Evolutionary conservation across 2,329 filamentous ascomycete species (phyloP), one percentile per base, ranked within the genome.

Genomic region (Apiospora hydei): DNA sequence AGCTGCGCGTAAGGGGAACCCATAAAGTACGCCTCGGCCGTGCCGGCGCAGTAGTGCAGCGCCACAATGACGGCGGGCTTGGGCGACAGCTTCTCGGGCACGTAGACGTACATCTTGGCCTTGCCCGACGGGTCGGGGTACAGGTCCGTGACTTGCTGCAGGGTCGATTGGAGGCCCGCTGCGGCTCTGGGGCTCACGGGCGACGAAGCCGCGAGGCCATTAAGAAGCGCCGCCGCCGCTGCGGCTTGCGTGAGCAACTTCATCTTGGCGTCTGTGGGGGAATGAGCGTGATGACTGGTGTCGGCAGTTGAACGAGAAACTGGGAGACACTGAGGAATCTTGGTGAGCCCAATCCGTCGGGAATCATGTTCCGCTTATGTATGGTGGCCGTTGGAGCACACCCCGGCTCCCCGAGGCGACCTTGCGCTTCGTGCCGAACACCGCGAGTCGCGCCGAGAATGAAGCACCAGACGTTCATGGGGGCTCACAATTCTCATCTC

Each of bases 1-100:
- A 83, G 79, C 51, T 77, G 76, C 14, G 83, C 84, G 77, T 89
- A 91, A 0, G 85, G 86, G 0, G 84, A 85, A 51, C 81, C 81
- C 14, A 73, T 76, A 81, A 85, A 88, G 78, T 86, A 89, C 1
- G 83, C 84, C 70, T 81, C 76, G 0, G 85, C 88, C 0, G 84
- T 85, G 51, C 87, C 87, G 4, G 80, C 80, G 82, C 88, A 90
- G 81, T 86, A 89, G 81, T 90, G 85, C 72, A 87, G 81, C 8
- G 85, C 87, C 13, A 89, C 84, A 24, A 89, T 80, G 71, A 89
- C 80, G n/a, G 84, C 81, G 0, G 87, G 87, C 13, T 81, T 84
- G 0, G 76, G 70, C 4, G 80, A 79, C 13, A 85, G 73, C 14
- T 76, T 80, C 69, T 79, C 78, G 3, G 82, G 82, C 38, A 82